Base-by-base conservation (phyloP, 2,329 filamentous ascomycete genomes). In the Aspergillus japonicus region DNA sequence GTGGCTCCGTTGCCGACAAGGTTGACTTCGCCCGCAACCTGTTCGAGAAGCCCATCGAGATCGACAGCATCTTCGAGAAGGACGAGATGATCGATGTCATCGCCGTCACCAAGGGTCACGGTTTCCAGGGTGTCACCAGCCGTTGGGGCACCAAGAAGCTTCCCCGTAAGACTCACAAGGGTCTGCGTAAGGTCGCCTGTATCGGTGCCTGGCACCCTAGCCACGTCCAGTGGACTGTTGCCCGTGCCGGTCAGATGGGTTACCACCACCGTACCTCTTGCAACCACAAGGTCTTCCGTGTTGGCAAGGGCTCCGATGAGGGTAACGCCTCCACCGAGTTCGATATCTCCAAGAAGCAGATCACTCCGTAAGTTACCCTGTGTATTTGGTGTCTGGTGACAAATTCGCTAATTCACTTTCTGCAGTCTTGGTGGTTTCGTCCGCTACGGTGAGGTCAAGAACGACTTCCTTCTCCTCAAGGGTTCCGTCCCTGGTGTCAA, bases 121-220 rank as follows among this genome's bases (percentile, higher is more conserved):
- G 95, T 81, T 98, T 91, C 90, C 86, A 86, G 80, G 95, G 95
- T 90, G 95, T 99, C 76, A 99, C 95, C 70, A 86, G 89, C 82
- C 89, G 95, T 85, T 99, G 95, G 95, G 95, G 95, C 76, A 99
- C 95, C 85, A 99, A 97, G 91, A 99, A 98, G 92, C 92, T 99
- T 77, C 95, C 95, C 73, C 92, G 95, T 80, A 99, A 99, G 92
- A 99, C 95, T 66, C 95, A 99, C 91, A 99, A 99, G 90, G 95
- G 95, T 96, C 92, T 99, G 78, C 90, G 95, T 78, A 99, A 99
- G 91, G 94, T 99, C 75, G 95, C 95, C 79, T 99, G 95, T 96
- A 99, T 99, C 82, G 95, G 95, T 91, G 95, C 95, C 75, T 99
- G 95, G 95, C 95, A 99, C 87, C 95, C 95, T 79, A 92, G 91